Base-by-base conservation (phyloP, 164 flowering plant genomes). In the Pachysandra terminalis region DNA sequence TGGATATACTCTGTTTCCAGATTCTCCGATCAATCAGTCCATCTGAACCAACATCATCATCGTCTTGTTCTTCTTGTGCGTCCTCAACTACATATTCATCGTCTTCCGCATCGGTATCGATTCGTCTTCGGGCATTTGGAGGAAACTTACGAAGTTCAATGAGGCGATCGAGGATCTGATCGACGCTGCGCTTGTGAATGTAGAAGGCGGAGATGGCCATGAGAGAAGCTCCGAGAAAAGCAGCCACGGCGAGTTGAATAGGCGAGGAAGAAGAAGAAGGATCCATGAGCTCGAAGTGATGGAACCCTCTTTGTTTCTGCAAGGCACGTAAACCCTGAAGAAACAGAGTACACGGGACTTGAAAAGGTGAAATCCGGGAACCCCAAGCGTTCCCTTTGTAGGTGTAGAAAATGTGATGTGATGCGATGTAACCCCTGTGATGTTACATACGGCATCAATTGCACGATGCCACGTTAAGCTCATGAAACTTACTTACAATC, bases 201-300 rank as follows among this genome's bases (percentile, higher is more conserved):
- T 68, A 89, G 70, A 81, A 87, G 27, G 91, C 86, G 45, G 91
- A 89, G 22, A 87, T 65, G 7, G 90, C 89, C 86, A 87, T 79
- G 0, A 87, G 52, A 2, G 95, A 89, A 14, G 95, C 95, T 24
- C 95, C 95, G 63, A 86, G 70, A 2, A 89, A 63, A 0, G 95
- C 91, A 59, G 95, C 95, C 80, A 89, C 70, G 62, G 85, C 87
- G 5, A 89, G 67, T 23, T 89, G 90, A n/a, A 81, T 51, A 22
- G 85, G 58, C 48, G 84, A 68, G 0, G 71, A 48, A 10, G 80
- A 55, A 5, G 72, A 45, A 26, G 70, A 35, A 21, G 53, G n/a
- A n/a, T n/a, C n/a, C n/a, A 56, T n/a, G 60, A 16, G n/a, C n/a
- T n/a, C 6, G 68, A 65, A 28, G 54, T 24, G 13, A 32, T 26